phyloP scores from a whole-genome alignment of 2,329 filamentous ascomycete genomes.

The Cercospora brassicicola region DNA sequence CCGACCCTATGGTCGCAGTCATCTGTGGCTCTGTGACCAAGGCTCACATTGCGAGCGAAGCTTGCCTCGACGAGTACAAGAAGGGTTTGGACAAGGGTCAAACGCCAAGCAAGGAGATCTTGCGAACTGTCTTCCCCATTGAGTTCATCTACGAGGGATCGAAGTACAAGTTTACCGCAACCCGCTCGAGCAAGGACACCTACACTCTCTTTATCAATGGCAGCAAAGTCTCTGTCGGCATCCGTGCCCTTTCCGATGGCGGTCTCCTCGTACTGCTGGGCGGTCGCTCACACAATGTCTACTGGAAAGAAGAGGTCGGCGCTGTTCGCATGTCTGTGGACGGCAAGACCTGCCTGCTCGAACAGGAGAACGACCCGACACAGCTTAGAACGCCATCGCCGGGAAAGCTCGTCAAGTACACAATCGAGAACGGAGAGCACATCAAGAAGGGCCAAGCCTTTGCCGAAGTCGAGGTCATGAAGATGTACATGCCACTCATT shows the following conservation, averaged over 20 bases:
- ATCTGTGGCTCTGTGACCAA: conserved; percentile 93
- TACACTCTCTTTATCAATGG: conserved; percentile 99
- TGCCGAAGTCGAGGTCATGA: conserved; percentile 99
- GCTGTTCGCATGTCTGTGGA: conserved; percentile 95
- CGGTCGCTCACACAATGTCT: conserved; percentile 94
- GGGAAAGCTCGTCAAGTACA: conserved; percentile 97
- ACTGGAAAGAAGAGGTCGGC: conserved; percentile 99
- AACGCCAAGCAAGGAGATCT: conserved; percentile 90
- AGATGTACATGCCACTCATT: conserved; percentile 99
- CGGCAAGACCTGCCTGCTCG: conserved; percentile 94
- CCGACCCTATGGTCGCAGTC: conserved; percentile 89
- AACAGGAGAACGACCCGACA: conserved; percentile 98
- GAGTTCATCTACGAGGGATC: conserved; percentile 98
- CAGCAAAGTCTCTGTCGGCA: conserved; percentile 90
- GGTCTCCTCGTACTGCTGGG: conserved; percentile 87
- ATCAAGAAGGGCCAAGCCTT: conserved; percentile 89
- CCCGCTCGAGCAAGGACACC: conserved; percentile 84
- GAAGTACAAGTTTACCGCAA: conserved; percentile 98
- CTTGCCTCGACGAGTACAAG: conserved; percentile 81
- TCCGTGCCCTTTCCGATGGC: conserved; percentile 89
- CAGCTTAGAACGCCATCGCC: conserved; percentile 92
- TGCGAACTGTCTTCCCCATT: conserved; percentile 95
- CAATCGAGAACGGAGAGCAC: conserved; percentile 91
- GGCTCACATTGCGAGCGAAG: conserved; percentile 91
- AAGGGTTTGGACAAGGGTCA: conserved; percentile 93